phyloP scores from a whole-genome alignment of 108 stramenopile genomes.

The Fistulifera solaris region DNA sequence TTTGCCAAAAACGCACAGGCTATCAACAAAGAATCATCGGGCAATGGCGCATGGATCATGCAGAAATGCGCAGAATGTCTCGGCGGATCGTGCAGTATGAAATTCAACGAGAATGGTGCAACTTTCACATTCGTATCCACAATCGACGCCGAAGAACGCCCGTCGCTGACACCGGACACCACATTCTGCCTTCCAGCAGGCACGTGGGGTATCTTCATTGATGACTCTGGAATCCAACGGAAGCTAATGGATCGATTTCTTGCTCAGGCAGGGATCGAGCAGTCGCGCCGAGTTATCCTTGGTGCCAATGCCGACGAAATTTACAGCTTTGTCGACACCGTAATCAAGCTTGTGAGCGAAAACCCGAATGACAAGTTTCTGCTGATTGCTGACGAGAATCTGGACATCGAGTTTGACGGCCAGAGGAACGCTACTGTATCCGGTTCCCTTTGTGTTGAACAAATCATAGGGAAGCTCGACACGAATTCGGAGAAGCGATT shows the following conservation, averaged over 20 bases:
- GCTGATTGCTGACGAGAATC: slow-evolving; percentile 52
- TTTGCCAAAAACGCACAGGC: background rate
- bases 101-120: slow-evolving; percentile 39
- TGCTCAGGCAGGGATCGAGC: slow-evolving; percentile 31
- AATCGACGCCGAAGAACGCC: slow-evolving; percentile 9
- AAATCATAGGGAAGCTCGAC: slow-evolving; percentile 10
- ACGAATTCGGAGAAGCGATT: slow-evolving; percentile 12
- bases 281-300: slow-evolving; percentile 16
- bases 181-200: slow-evolving; percentile 25
- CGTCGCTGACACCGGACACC: no score
- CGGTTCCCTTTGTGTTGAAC: slow-evolving; percentile 25
- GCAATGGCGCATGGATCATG: slow-evolving; percentile 70
- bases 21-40: slow-evolving; percentile 17
- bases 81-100: slow-evolving; percentile 37
- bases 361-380: slow-evolving; percentile 34
- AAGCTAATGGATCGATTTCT: slow-evolving; percentile 46
- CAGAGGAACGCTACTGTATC: slow-evolving; percentile 30
- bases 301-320: slow-evolving; percentile 44
- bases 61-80: slow-evolving; percentile 58
- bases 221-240: slow-evolving; percentile 64
- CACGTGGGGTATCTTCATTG: slow-evolving; percentile 49
- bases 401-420: slow-evolving; percentile 33
- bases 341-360: slow-evolving; percentile 24
- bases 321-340: slow-evolving; percentile 24
- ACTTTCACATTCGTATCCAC: slow-evolving; percentile 23